Conservation (phyloP, 2,329 filamentous ascomycete genomes). For the Alternaria dauci region DNA sequence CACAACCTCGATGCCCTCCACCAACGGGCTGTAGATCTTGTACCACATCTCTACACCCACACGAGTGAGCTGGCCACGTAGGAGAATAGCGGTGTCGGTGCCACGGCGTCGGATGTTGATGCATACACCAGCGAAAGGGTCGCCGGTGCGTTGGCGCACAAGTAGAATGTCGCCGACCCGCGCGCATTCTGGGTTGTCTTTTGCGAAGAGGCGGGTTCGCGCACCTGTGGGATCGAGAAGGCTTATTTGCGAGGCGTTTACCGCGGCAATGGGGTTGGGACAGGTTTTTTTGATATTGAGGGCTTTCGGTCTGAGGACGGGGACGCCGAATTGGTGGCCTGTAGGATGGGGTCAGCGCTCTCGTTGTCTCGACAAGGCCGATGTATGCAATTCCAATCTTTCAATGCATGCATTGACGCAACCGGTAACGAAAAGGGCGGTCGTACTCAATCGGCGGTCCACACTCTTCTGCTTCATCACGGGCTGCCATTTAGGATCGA, state of each 20-base stretch:
- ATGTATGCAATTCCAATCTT: background rate
- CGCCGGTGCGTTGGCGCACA: slow-evolving; percentile 82
- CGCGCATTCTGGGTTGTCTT: slow-evolving; percentile 77
- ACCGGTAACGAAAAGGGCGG: background rate
- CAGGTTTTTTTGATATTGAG: slow-evolving; percentile 64
- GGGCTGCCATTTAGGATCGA: slow-evolving; percentile 21
- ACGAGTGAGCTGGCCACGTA: slow-evolving; percentile 85
- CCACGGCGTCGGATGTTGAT: slow-evolving; percentile 86
- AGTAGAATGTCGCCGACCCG: slow-evolving; percentile 90
- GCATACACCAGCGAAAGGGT: slow-evolving; percentile 89
- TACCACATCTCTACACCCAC: slow-evolving; percentile 97
- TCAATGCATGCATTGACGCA: background rate
- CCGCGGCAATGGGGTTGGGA: slow-evolving; percentile 72
- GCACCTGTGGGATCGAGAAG: slow-evolving; percentile 85
- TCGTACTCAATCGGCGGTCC: slow-evolving; percentile 22
- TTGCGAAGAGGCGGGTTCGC: slow-evolving; percentile 81
- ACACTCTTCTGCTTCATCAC: slow-evolving; percentile 24
- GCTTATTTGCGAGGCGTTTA: slow-evolving; percentile 74
- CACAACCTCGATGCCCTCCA: slow-evolving; percentile 91
- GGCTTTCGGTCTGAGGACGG: slow-evolving; percentile 60
- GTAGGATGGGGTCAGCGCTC: slow-evolving; percentile 11
- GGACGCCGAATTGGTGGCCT: slow-evolving; percentile 54
- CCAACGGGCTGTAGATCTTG: slow-evolving; percentile 91
- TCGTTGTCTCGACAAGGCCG: background rate
- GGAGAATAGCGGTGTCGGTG: slow-evolving; percentile 84